Percentiles rank a stretch among this genome's conserved stretches.
These are phyloP conservation scores for Pachyrhizus erosus DNA, from an alignment of 306 rosid species.

Conservation along the genomic window DNA sequence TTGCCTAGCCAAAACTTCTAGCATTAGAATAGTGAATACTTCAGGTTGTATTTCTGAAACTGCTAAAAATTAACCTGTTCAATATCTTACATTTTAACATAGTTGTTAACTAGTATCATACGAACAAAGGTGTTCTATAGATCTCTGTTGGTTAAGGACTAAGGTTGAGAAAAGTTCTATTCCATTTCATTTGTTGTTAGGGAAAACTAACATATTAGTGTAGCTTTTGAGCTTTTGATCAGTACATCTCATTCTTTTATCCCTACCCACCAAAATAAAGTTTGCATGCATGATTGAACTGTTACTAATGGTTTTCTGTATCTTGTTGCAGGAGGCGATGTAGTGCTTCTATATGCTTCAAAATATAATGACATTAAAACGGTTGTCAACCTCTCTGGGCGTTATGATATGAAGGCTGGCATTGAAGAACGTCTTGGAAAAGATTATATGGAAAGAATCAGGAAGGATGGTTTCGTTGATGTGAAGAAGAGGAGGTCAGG, in stretches of 20 bases:
- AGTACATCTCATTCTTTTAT: no score
- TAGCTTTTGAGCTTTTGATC: no score
- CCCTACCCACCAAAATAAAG: no score
- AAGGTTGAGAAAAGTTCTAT: not conserved
- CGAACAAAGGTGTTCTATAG: not conserved
- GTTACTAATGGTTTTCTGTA: slow-evolving; percentile 22
- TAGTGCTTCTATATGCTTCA: slow-evolving; percentile 79
- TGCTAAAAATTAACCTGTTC: not conserved
- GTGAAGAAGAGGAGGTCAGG: slow-evolving; percentile 55
- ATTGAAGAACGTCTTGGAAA: slow-evolving; percentile 67
- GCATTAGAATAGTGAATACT: slow-evolving; percentile 8
- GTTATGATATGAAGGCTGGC: slow-evolving; percentile 71
- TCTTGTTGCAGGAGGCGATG: slow-evolving; percentile 64
- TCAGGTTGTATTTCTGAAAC: not conserved
- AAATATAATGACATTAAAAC: slow-evolving; percentile 58
- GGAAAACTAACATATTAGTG: not conserved
- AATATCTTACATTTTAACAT: slow-evolving; percentile 1
- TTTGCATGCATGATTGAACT: slow-evolving; percentile 11
- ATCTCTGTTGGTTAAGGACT: slow-evolving; percentile 1
- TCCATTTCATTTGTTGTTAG: not conserved
- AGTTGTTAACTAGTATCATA: not conserved
- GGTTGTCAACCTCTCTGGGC: slow-evolving; percentile 79
- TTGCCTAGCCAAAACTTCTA: not conserved
- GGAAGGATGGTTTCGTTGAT: slow-evolving; percentile 65
- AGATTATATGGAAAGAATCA: slow-evolving; percentile 60